Evolutionary conservation across 2,329 filamentous ascomycete genomes (phyloP), one percentile per base, ranked within the genome.

Genomic region (Seiridium unicorne): DNA sequence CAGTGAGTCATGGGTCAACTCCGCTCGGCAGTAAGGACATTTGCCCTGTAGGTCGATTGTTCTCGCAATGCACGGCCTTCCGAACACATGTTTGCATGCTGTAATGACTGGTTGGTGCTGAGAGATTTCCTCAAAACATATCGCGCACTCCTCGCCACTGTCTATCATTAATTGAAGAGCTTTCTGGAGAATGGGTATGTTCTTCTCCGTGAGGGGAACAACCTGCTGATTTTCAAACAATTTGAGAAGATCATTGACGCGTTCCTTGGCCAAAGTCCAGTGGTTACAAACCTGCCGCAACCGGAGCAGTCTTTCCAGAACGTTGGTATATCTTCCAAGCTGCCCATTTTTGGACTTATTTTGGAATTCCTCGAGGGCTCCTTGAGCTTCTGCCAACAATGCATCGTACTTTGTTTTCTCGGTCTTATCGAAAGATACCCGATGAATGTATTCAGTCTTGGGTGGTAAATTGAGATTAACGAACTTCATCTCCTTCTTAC

Each of bases 241-340:
- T 26, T 84, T 79, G 70, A 94, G 80, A 31, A 96, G 81, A n/a
- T 87, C 85, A 8, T 84, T 83, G n/a, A 96, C 82, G 10, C 91
- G 87, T 38, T 89, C 82, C 55, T 88, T 89, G 69, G 91, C 92
- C 9, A 97, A 82, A 7, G 89, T 88, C 91, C 92, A 96, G 72
- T 96, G 93, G 65, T 94, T 93, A 75, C 93, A 97, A 72, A 90
- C 84, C 75, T 97, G 93, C 18, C 93, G 86, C 65, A 96, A 84
- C 10, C 93, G 88, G 5, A 97, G 84, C 4, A 97, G 81, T 13
- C 93, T 85, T 73, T 96, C 92, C 9, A 97, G 82, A 1, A 97
- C 81, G 67, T 89, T 85, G 7, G 89, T 87, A 70, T 95, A 96
- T 1, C 82, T 82, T 2, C 85, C 80, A 57, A 76, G 72, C 66